Evolutionary conservation across 495 filamentous ascomycete species (phyloP).

Genomic region (Neurospora sp.): DNA sequence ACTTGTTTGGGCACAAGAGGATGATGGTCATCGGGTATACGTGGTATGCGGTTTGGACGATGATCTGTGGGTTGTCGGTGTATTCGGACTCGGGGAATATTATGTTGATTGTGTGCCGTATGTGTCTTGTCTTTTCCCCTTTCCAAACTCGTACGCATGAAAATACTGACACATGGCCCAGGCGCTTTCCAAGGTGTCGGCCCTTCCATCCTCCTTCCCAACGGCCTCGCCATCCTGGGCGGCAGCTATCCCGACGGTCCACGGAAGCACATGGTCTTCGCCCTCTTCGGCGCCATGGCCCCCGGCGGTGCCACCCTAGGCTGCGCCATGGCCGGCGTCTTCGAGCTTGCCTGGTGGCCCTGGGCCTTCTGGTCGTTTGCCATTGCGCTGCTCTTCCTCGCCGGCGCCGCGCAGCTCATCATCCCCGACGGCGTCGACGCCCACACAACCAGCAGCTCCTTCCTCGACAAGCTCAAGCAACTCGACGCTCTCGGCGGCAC

Average conservation of each 20-base stretch:
- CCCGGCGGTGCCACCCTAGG: constrained; percentile 47
- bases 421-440: constrained; percentile 31
- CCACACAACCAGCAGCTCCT: constrained; percentile 11
- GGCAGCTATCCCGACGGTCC: constrained; percentile 41
- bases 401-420: constrained; percentile 27
- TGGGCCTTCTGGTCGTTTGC: constrained; percentile 55
- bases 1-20: constrained; percentile 47
- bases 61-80: constrained; percentile 33
- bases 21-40: constrained; percentile 47
- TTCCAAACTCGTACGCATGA: neutral
- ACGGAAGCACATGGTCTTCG: constrained; percentile 55
- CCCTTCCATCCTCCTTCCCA: constrained; percentile 51
- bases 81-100: constrained; percentile 28
- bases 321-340: constrained; percentile 37
- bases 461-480: constrained; percentile 11
- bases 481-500: constrained; percentile 43
- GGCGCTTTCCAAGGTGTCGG: constrained; percentile 53
- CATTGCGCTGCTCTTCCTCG: constrained; percentile 35
- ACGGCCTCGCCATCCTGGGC: constrained; percentile 50
- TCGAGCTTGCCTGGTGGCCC: constrained; percentile 53
- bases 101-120: constrained; percentile 42
- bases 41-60: constrained; percentile 51
- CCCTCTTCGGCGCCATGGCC: constrained; percentile 52
- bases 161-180: neutral
- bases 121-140: neutral